Evolutionary conservation across 2,329 filamentous ascomycete species (phyloP).

Genomic region (Colletotrichum sp.): DNA sequence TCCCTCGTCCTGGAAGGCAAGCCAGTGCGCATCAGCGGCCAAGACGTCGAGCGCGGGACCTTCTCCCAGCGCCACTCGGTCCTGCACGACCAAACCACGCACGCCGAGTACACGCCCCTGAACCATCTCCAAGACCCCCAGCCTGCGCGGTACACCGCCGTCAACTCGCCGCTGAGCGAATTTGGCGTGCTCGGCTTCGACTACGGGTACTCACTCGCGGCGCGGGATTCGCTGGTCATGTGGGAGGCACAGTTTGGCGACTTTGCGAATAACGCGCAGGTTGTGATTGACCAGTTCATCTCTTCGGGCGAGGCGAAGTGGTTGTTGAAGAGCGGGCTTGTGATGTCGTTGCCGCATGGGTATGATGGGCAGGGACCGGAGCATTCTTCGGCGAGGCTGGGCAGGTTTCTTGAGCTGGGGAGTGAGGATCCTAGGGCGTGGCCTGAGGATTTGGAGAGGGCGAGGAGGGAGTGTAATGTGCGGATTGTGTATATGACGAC

Average conservation of each 20-base stretch:
- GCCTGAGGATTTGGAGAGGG: slow-evolving; percentile 85
- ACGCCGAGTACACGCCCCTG: slow-evolving; percentile 89
- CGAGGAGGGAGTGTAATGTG: slow-evolving; percentile 99
- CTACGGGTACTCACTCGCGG: slow-evolving; percentile 96
- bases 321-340: slow-evolving; percentile 95
- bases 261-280: slow-evolving; percentile 99
- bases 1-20: slow-evolving; percentile 89
- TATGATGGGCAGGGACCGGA: slow-evolving; percentile 98
- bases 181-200: slow-evolving; percentile 87
- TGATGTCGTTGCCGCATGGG: slow-evolving; percentile 95
- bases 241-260: slow-evolving; percentile 99
- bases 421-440: slow-evolving; percentile 92
- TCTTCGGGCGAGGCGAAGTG: slow-evolving; percentile 97
- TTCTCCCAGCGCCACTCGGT: slow-evolving; percentile 98
- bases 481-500: slow-evolving; percentile 97
- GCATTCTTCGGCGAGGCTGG: slow-evolving; percentile 95
- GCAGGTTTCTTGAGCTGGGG: slow-evolving; percentile 94
- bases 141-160: slow-evolving; percentile 85
- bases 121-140: slow-evolving; percentile 88
- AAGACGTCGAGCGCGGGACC: slow-evolving; percentile 98
- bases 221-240: slow-evolving; percentile 94
- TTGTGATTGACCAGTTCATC: slow-evolving; percentile 98
- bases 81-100: slow-evolving; percentile 94
- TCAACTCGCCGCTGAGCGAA: slow-evolving; percentile 85
- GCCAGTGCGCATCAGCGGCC: slow-evolving; percentile 95